These are phyloP conservation scores for Dictyostelium brefeldianum DNA, from an alignment of 78 protist genomes.

Conservation along the genomic window DNA sequence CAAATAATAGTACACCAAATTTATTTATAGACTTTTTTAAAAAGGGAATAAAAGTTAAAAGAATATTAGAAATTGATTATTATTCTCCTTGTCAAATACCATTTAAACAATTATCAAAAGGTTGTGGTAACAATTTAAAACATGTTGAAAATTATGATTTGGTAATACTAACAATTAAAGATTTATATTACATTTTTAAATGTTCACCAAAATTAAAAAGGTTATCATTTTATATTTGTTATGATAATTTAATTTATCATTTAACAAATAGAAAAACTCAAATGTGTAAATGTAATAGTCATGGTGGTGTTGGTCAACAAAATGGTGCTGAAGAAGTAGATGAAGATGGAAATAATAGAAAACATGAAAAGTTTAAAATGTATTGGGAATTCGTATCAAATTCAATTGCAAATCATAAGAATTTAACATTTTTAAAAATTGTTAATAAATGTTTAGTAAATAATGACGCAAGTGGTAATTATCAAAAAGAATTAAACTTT, in stretches of 20 bases:
- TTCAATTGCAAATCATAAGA: not conserved
- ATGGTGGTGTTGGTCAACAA: not conserved
- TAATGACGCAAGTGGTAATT: not conserved
- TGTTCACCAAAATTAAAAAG: not conserved
- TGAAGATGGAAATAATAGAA: not conserved
- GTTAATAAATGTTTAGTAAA: conserved; percentile 10
- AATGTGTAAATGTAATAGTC: not conserved
- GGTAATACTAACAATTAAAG: not conserved
- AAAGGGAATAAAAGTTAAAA: not conserved
- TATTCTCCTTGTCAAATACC: not conserved
- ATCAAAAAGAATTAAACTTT: not conserved
- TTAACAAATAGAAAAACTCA: not conserved
- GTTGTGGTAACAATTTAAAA: not conserved
- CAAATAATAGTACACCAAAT: not conserved
- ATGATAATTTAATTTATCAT: conserved; percentile 2
- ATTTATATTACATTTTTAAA: not conserved
- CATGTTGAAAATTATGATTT: not conserved
- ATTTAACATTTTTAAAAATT: conserved; percentile 3
- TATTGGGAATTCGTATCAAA: not conserved
- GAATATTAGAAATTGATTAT: conserved; percentile 3
- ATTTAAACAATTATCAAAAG: not conserved
- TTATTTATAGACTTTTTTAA: not conserved
- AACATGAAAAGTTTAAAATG: not conserved
- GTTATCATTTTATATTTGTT: conserved; percentile 9
- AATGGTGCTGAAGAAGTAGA: not conserved